Evolutionary conservation across 2,329 filamentous ascomycete genomes (phyloP), one percentile per base, ranked within the genome.

Genomic region (Knoxdaviesia capensis): DNA sequence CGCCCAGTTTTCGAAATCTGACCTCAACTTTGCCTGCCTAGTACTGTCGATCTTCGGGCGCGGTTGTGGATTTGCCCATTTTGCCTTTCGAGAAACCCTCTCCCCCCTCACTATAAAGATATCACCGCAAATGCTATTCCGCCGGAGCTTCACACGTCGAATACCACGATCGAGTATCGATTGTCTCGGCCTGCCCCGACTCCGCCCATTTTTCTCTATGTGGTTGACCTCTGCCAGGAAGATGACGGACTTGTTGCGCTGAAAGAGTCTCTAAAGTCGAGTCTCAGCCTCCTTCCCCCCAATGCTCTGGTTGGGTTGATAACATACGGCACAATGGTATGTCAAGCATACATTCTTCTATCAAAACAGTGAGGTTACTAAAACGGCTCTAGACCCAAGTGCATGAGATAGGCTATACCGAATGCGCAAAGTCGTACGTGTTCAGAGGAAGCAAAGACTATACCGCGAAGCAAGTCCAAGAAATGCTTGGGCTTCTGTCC

Each of bases 391-490:
- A 86, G 81, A 77, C 85, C 32, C 87, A 94, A 73, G 85, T 98
- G 11, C 90, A 98, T 57, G 90, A 98, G 62, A 84, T 98, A 50
- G 90, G 90, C 43, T 98, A 98, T 57, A 87, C 83, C 43, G 90
- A 96, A 61, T 98, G 90, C 61, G 85, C 90, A 49, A 98, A 96
- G 63, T 94, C 88, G 5, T 98, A 94, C 54, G 90, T 98, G 36
- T 98, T 98, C 70, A 77, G 88, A 44, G 90, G 90, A 35, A 94
- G 78, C 68, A 98, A 96, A 66, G 90, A 98, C 54, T 98, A 98
- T 59, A 72, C 78, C n/a, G 83, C 87, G 42, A 96, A 96, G 64
- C 87, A 96, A 58, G 86, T 98, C n/a, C 88, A 96, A 60, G 90
- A 98, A 56, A 98, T 98, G 90, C 77, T 98, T 41, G 90, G 87